phyloP scores from a whole-genome alignment of 176 grass and related monocot species.

The Carex cristatella region DNA sequence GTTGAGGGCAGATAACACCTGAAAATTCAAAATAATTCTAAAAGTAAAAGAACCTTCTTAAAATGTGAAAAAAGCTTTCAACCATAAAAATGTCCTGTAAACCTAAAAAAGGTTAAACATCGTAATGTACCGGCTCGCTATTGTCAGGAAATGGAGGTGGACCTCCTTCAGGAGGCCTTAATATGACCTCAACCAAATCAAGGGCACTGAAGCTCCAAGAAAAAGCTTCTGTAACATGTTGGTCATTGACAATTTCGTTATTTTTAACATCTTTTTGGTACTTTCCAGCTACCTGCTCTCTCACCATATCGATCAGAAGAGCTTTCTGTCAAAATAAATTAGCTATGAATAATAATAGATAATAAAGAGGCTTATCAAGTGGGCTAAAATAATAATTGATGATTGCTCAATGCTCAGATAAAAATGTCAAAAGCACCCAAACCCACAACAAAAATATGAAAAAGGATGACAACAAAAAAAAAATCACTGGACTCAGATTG shows the following conservation, averaged over 20 bases:
- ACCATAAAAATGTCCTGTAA: neutral
- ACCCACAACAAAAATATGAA: neutral
- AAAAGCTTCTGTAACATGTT: slow-evolving; percentile 15
- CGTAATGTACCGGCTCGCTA: slow-evolving; percentile 53
- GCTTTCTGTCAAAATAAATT: slow-evolving; percentile 50
- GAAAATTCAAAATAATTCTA: slow-evolving; percentile 20
- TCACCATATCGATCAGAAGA: slow-evolving; percentile 83
- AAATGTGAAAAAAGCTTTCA: slow-evolving; percentile 20
- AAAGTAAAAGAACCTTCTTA: neutral
- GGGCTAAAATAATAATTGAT: neutral
- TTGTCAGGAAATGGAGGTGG: slow-evolving; percentile 66
- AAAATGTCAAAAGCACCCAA: neutral
- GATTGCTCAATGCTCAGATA: neutral
- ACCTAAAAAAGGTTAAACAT: neutral
- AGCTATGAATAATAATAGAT: slow-evolving; percentile 20
- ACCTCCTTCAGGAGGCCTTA: slow-evolving; percentile 78
- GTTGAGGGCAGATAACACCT: slow-evolving; percentile 87
- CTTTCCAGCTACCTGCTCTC: slow-evolving; percentile 41
- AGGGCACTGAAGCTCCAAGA: slow-evolving; percentile 45
- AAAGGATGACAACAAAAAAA: neutral
- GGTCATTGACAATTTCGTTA: slow-evolving; percentile 14
- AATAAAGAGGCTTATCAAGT: slow-evolving; percentile 9
- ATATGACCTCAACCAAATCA: slow-evolving; percentile 47
- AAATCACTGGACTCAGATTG: neutral
- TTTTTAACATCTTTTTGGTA: slow-evolving; percentile 18